Evolutionary conservation across 2,329 filamentous ascomycete species (phyloP).

Genomic region (Fusarium xylarioides): DNA sequence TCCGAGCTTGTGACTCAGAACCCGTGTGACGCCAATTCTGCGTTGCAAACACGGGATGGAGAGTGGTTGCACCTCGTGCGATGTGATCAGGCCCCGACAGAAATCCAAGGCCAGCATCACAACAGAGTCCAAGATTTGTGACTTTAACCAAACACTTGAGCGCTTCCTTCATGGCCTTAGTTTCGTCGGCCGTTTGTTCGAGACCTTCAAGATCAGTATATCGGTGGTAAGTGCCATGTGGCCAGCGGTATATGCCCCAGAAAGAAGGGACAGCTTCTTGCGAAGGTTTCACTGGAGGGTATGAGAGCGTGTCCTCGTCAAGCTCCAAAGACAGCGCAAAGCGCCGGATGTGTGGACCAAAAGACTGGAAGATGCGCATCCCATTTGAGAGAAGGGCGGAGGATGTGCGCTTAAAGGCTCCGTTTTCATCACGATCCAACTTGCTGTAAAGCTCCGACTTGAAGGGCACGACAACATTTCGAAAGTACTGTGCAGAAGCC

Average conservation of each 20-base stretch:
- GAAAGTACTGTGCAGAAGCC: slow-evolving; percentile 67
- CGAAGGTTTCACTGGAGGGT: slow-evolving; percentile 64
- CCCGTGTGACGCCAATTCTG: slow-evolving; percentile 39
- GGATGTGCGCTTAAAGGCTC: slow-evolving; percentile 35
- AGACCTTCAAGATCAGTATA: slow-evolving; percentile 67
- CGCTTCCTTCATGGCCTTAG: slow-evolving; percentile 67
- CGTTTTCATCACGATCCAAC: slow-evolving; percentile 36
- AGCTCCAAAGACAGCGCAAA: slow-evolving; percentile 76
- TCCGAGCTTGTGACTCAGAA: slow-evolving; percentile 16
- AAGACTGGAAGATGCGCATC: slow-evolving; percentile 68
- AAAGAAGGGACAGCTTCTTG: slow-evolving; percentile 65
- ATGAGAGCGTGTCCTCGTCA: slow-evolving; percentile 59
- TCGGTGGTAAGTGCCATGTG: slow-evolving; percentile 65
- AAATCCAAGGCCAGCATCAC: slow-evolving; percentile 75
- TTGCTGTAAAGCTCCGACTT: slow-evolving; percentile 67
- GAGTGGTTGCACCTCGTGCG: slow-evolving; percentile 53
- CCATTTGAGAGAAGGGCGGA: slow-evolving; percentile 55
- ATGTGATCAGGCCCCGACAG: slow-evolving; percentile 68
- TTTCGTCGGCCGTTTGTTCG: slow-evolving; percentile 71
- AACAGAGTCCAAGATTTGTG: slow-evolving; percentile 71
- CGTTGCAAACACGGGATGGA: slow-evolving; percentile 49
- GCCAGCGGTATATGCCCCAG: slow-evolving; percentile 74
- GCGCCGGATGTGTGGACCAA: slow-evolving; percentile 66
- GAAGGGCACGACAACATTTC: slow-evolving; percentile 72
- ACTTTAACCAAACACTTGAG: slow-evolving; percentile 65